Conservation (phyloP, 306 rosid genomes). For the Vachellia pachyceras region DNA sequence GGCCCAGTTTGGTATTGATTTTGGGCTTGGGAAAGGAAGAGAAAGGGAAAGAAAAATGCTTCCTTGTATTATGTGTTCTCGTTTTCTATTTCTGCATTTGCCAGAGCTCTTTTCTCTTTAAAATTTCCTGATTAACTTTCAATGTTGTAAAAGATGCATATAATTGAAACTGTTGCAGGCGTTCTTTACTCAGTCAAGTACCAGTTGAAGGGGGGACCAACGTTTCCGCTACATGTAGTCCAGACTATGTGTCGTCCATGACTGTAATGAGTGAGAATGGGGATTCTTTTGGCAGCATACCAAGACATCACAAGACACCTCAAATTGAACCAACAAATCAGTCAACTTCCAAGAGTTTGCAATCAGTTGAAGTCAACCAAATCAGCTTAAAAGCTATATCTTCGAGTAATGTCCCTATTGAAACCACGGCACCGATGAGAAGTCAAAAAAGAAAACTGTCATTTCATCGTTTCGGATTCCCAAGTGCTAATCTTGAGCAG, state of each 20-base stretch:
- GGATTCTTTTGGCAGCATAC: conserved; percentile 50
- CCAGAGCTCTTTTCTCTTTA: conserved; percentile 5
- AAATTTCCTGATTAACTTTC: not conserved
- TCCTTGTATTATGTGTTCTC: conserved; percentile 20
- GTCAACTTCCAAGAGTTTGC: conserved; percentile 43
- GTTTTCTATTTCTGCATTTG: conserved; percentile 8
- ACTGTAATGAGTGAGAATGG: conserved; percentile 51
- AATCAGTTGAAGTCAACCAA: conserved; percentile 41
- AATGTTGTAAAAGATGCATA: conserved; percentile 20
- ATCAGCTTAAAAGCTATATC: conserved; percentile 48
- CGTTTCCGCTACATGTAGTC: conserved; percentile 46
- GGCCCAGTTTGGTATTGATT: not conserved
- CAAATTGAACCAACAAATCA: conserved; percentile 38
- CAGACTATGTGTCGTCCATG: conserved; percentile 48
- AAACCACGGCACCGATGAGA: conserved; percentile 42
- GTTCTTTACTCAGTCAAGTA: conserved; percentile 91
- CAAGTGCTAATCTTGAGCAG: conserved; percentile 64
- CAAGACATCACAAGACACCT: conserved; percentile 47
- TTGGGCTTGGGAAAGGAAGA: not conserved
- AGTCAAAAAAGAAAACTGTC: conserved; percentile 61
- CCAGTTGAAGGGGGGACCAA: conserved; percentile 51
- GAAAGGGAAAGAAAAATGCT: not conserved
- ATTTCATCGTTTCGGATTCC: conserved; percentile 57
- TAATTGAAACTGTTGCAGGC: conserved; percentile 63
- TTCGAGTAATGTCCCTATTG: conserved; percentile 40